These are phyloP conservation scores for Dimargaris xerosporica DNA, from an alignment of 192 early-diverging fungal genomes.

Conservation along the genomic window DNA sequence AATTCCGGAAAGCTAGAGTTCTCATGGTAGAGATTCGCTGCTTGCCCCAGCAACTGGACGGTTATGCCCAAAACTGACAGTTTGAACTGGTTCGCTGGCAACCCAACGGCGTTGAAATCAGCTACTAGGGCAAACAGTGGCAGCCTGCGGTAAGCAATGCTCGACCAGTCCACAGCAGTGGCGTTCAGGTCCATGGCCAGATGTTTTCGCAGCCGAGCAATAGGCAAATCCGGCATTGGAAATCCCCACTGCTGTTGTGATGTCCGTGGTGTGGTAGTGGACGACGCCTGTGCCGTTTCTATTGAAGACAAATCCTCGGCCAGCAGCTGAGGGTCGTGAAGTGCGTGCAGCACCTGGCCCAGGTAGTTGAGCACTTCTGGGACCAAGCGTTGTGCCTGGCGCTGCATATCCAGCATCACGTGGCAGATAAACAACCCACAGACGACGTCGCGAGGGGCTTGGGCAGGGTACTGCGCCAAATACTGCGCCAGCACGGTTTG, in stretches of 20 bases:
- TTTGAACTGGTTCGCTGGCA: no score
- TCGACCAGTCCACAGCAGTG: not conserved
- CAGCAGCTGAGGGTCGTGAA: not conserved
- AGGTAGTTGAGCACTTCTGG: constrained; percentile 60
- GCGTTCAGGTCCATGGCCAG: not conserved
- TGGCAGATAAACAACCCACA: constrained; percentile 68
- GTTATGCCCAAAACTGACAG: not conserved
- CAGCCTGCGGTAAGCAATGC: no score
- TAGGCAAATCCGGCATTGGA: not conserved
- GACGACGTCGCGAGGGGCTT: constrained; percentile 38
- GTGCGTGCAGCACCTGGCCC: not conserved
- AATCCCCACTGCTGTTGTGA: not conserved
- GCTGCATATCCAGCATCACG: constrained; percentile 46
- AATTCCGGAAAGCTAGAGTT: constrained; percentile 4
- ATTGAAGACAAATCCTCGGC: not conserved
- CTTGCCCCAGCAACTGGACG: not conserved
- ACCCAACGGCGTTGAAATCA: no score
- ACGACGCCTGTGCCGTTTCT: not conserved
- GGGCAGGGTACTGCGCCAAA: constrained; percentile 46
- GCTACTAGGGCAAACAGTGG: not conserved
- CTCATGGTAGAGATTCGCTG: not conserved
- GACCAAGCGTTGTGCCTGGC: constrained; percentile 52
- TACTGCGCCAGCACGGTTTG: constrained; percentile 65
- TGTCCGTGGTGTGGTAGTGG: not conserved
- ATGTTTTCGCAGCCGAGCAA: not conserved